A percentile compares a stretch with the other conserved stretches of the same genome.
Evolutionary conservation across 192 early-diverging fungal species (phyloP).

Genomic region (Backusella parvicylindrica): DNA sequence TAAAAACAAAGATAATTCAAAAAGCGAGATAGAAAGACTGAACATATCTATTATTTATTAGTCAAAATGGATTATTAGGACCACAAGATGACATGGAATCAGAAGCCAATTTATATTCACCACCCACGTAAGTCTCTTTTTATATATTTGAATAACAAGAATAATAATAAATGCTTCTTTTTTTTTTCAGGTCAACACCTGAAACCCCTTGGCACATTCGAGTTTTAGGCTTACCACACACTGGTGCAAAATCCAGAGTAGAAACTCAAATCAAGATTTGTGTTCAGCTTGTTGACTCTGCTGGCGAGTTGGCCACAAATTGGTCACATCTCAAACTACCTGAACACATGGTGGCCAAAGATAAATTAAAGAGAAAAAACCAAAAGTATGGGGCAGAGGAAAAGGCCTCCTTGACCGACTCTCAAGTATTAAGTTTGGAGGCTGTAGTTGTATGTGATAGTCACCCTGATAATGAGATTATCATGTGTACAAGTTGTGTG

Average conservation of each 20-base stretch:
- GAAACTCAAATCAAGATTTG: constrained; percentile 86
- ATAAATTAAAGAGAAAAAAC: constrained; percentile 55
- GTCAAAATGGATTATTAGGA: constrained; percentile 4
- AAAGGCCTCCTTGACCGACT: constrained; percentile 32
- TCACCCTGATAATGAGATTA: constrained; percentile 62
- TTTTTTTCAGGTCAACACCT: constrained; percentile 9
- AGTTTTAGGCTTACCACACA: constrained; percentile 32
- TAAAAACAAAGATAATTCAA: not conserved
- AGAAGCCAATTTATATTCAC: not conserved
- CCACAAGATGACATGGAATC: constrained; percentile 2
- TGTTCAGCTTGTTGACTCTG: constrained; percentile 57
- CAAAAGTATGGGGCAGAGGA: constrained; percentile 34
- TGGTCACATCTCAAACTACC: constrained; percentile 77
- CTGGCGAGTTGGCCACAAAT: constrained; percentile 56
- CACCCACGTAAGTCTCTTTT: constrained; percentile 5
- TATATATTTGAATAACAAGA: not conserved
- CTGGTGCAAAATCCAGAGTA: constrained; percentile 66
- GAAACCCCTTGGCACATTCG: constrained; percentile 26
- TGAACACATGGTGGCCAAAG: constrained; percentile 66
- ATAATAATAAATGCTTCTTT: not conserved
- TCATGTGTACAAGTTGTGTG: constrained; percentile 69
- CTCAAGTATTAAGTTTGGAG: constrained; percentile 61
- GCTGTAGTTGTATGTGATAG: constrained; percentile 75
- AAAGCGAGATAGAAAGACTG: no score
- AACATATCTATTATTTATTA: not conserved